These are phyloP conservation scores for Hemisphaericaspora xylanilytica DNA, from an alignment of 1,139 yeast species.

Conservation along the genomic window DNA sequence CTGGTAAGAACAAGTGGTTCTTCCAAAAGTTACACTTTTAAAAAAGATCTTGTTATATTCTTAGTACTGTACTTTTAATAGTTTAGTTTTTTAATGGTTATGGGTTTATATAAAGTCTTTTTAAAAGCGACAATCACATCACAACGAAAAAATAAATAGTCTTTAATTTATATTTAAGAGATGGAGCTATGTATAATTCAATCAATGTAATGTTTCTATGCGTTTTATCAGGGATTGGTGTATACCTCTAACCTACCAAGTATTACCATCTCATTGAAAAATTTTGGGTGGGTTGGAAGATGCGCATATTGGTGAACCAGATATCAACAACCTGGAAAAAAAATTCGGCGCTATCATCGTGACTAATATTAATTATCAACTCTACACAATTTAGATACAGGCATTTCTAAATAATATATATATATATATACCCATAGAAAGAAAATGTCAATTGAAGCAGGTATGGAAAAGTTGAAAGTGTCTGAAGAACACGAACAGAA, in stretches of 20 bases:
- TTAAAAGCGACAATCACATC: background rate
- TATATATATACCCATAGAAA: constrained; percentile 1
- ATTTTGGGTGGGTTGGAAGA: background rate
- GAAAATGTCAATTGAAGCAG: constrained; percentile 24
- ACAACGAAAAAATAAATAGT: constrained; percentile 1
- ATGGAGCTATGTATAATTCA: background rate
- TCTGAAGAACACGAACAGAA: constrained; percentile 52
- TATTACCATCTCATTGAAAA: background rate
- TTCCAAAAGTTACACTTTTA: constrained; percentile 98
- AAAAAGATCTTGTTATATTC: constrained; percentile 20
- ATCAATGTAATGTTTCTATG: background rate
- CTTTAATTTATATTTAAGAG: constrained; percentile 1
- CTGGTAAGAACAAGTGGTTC: constrained; percentile 99
- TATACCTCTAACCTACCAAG: background rate
- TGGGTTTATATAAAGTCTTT: constrained; percentile 4
- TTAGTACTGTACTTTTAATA: constrained; percentile 1
- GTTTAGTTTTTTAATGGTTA: constrained; percentile 4
- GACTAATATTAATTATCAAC: too few relatives aligned
- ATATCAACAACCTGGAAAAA: background rate
- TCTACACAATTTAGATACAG: too few relatives aligned
- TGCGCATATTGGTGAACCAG: background rate
- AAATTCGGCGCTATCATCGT: too few relatives aligned
- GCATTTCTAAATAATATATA: too few relatives aligned
- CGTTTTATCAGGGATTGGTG: background rate
- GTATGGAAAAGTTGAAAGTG: constrained; percentile 24